phyloP scores from a whole-genome alignment of 164 flowering plant genomes.

The Malania oleifera region DNA sequence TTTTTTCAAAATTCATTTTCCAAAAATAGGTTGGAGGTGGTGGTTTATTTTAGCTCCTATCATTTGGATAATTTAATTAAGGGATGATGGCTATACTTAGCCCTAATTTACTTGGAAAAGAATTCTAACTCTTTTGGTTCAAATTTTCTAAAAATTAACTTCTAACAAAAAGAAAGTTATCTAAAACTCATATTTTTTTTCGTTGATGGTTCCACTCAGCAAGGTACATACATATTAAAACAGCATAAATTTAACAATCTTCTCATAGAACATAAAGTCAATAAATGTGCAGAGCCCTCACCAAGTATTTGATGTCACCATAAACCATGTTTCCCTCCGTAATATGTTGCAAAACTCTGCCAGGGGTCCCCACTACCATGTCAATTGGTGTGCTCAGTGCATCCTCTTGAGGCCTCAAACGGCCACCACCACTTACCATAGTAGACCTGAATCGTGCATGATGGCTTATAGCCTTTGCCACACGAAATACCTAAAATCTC shows the following conservation, averaged over 20 bases:
- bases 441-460: conserved; percentile 91
- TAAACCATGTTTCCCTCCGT: conserved; percentile 89
- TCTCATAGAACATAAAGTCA: not conserved
- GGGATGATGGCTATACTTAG: too few relatives aligned
- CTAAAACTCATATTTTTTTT: too few relatives aligned
- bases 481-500: conserved; percentile 76
- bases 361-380: conserved; percentile 98
- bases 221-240: too few relatives aligned
- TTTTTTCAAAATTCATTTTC: too few relatives aligned
- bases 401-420: conserved; percentile 91
- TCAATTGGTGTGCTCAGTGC: conserved; percentile 72
- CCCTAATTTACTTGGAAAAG: too few relatives aligned
- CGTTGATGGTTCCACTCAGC: too few relatives aligned
- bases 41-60: too few relatives aligned
- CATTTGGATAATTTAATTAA: too few relatives aligned
- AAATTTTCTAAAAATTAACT: too few relatives aligned
- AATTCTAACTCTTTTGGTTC: too few relatives aligned
- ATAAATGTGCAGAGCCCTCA: conserved; percentile 22
- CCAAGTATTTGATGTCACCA: conserved; percentile 94
- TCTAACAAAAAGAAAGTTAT: too few relatives aligned
- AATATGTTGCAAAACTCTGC: conserved; percentile 95
- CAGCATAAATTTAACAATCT: not conserved
- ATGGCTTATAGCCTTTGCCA: conserved; percentile 85
- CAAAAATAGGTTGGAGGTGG: too few relatives aligned
- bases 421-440: conserved; percentile 96